These are phyloP conservation scores for Pleurotus djamor DNA, from an alignment of 768 basidiomycete genomes.

Conservation along the genomic window DNA sequence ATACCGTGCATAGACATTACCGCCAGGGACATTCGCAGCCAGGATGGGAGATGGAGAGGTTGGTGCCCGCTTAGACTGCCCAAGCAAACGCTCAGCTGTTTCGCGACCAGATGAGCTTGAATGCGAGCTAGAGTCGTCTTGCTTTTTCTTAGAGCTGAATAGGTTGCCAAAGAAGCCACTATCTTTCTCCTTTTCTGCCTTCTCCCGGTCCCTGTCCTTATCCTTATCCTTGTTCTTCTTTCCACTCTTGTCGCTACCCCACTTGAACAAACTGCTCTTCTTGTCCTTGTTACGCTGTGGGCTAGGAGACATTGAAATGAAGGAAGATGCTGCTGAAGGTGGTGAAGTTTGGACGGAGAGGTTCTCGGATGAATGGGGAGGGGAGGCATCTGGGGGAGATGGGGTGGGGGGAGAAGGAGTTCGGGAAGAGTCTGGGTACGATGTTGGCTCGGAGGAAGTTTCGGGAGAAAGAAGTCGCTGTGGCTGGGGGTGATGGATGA, in stretches of 20 bases:
- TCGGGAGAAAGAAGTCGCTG: conserved; percentile 48
- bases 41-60: conserved; percentile 45
- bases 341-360: conserved; percentile 25
- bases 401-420: conserved; percentile 20
- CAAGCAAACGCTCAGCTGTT: conserved; percentile 83
- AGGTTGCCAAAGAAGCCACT: conserved; percentile 89
- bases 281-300: conserved; percentile 69
- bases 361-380: conserved; percentile 12
- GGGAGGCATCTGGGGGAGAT: conserved; percentile 11
- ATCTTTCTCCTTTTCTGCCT: conserved; percentile 70
- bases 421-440: conserved; percentile 21
- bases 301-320: conserved; percentile 24
- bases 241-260: conserved; percentile 50
- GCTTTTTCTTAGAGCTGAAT: conserved; percentile 88
- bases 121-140: conserved; percentile 50
- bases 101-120: conserved; percentile 69
- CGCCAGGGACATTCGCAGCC: conserved; percentile 28
- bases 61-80: conserved; percentile 71
- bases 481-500: conserved; percentile 68
- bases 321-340: conserved; percentile 25
- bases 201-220: conserved; percentile 45
- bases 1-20: conserved; percentile 70
- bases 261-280: conserved; percentile 52
- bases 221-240: conserved; percentile 39
- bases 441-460: conserved; percentile 27